Base-by-base conservation (phyloP, 495 filamentous ascomycete genomes). In the Aspergillus carlsbadensis region DNA sequence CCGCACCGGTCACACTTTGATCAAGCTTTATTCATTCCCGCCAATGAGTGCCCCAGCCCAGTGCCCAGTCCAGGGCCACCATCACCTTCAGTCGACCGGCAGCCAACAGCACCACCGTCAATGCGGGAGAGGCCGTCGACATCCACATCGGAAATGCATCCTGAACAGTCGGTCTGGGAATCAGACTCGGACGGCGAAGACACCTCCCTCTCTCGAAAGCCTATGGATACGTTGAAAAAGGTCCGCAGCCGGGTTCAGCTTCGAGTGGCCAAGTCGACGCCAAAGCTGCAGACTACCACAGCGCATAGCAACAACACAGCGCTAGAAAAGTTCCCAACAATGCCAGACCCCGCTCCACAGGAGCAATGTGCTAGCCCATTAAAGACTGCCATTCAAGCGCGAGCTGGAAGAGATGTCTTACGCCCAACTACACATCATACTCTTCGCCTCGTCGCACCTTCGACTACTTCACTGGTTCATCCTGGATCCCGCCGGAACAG, bases 121-220 rank as follows among this genome's bases (percentile, higher is more conserved):
- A 63, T 22, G 48, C 74, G 65, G 65, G 76, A 70, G 49, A 62
- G 61, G 44, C 77, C 67, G 8, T 81, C 64, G 17, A 80, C 64
- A 13, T 81, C 65, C 46, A 73, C 70, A 20, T 79, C 66, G 60
- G 80, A 71, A 15, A 63, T 64, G 14, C 61, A 69, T 56, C 65
- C 65, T 15, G 75, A 78, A 49, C 75, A 76, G 26, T 78, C 75
- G 0, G 72, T 78, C 0, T 78, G 75, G 75, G 75, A 78, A 44
- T 77, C 75, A 0, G 75, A 78, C 48, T 78, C 75, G 0, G 75
- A 78, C 14, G 69, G 56, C 13, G 75, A 76, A 49, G 73, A 69
- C 29, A 74, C 69, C 49, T 73, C 73, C 0, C 59, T 75, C 7
- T 76, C 74, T 1, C 67, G 73, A 11, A 70, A 69, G 14, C 73